Conservation (phyloP, 192 early-diverging fungal genomes). For the Umbelopsis isabellina region DNA sequence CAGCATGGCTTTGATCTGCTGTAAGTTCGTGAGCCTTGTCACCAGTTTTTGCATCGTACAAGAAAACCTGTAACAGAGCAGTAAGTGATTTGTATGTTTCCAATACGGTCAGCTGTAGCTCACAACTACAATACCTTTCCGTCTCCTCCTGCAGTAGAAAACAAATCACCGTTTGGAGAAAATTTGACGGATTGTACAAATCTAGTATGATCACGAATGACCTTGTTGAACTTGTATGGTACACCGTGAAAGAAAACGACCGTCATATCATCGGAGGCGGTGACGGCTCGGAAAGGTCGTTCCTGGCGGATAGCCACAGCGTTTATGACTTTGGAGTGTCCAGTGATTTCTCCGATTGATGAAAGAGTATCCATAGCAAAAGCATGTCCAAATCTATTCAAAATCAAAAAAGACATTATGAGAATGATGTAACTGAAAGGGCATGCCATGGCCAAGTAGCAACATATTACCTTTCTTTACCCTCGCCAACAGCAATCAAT, state of each 20-base stretch:
- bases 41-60: conserved; percentile 94
- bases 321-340: conserved; percentile 89
- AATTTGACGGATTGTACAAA: conserved; percentile 93
- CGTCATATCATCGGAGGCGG: conserved; percentile 86
- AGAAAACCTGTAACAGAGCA: conserved; percentile 62
- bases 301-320: conserved; percentile 85
- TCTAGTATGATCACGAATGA: conserved; percentile 79
- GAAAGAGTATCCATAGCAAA: conserved; percentile 90
- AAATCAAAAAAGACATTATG: background rate
- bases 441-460: background rate
- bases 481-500: conserved; percentile 95
- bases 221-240: conserved; percentile 82
- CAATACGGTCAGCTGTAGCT: background rate
- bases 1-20: conserved; percentile 65
- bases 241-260: conserved; percentile 92
- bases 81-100: no score
- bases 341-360: conserved; percentile 87
- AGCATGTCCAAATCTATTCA: conserved; percentile 79
- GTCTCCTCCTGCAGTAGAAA: conserved; percentile 86
- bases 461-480: conserved; percentile 70
- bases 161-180: conserved; percentile 78
- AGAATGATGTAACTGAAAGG: background rate
- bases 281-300: conserved; percentile 92
- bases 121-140: conserved; percentile 60
- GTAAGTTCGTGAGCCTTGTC: conserved; percentile 64